phyloP scores from a whole-genome alignment of 306 rosid genomes.

The Fragaria iinumae region DNA sequence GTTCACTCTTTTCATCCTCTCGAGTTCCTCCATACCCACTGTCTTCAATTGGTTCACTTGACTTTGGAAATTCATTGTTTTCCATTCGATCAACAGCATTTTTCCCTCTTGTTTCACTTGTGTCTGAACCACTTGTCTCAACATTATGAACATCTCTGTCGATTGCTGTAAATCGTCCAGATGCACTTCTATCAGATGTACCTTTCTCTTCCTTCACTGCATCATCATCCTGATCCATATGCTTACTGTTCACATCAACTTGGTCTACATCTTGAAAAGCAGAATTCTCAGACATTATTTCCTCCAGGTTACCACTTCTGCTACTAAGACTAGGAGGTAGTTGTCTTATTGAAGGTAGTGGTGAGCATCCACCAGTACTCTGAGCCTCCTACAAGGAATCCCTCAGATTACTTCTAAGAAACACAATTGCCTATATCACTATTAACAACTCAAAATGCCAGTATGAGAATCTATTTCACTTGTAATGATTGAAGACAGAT shows the following conservation, averaged over 20 bases:
- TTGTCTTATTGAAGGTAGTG: constrained; percentile 48
- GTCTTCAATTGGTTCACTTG: constrained; percentile 39
- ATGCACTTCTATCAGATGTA: constrained; percentile 38
- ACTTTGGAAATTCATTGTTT: constrained; percentile 48
- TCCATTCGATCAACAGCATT: constrained; percentile 47
- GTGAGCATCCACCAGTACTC: constrained; percentile 47
- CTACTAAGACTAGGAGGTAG: constrained; percentile 39
- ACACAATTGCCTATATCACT: constrained; percentile 19
- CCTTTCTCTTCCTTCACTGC: constrained; percentile 49
- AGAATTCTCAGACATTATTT: constrained; percentile 72
- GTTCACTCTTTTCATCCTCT: constrained; percentile 71
- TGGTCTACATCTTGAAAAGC: constrained; percentile 52
- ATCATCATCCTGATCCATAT: constrained; percentile 43
- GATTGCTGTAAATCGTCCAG: constrained; percentile 44
- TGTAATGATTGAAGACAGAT: neutral
- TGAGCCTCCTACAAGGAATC: constrained; percentile 63
- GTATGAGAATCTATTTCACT: constrained; percentile 18
- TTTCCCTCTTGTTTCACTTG: constrained; percentile 70
- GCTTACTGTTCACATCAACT: constrained; percentile 43
- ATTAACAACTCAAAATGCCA: constrained; percentile 10
- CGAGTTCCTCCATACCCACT: constrained; percentile 48
- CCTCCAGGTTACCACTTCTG: constrained; percentile 53
- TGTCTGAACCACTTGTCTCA: constrained; percentile 90
- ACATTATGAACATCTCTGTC: constrained; percentile 65
- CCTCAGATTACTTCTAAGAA: constrained; percentile 31